These are phyloP conservation scores for Candida jianshihensis DNA, from an alignment of 805 yeast species.

Conservation along the genomic window DNA sequence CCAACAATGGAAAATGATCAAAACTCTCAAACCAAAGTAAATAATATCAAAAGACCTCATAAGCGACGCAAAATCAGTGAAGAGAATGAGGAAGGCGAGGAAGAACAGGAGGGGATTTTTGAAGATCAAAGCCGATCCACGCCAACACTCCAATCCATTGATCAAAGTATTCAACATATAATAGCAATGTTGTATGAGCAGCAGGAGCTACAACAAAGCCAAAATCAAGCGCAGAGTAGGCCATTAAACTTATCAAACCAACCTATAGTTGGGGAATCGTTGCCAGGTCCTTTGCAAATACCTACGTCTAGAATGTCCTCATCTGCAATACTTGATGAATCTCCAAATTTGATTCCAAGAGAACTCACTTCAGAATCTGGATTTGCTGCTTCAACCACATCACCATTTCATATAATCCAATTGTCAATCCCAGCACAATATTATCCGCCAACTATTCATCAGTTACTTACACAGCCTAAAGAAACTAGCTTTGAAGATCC, in stretches of 20 bases:
- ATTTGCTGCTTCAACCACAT: slow-evolving; percentile 23
- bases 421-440: slow-evolving; percentile 11
- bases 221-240: not conserved
- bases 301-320: not conserved
- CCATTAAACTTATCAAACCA: not conserved
- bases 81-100: slow-evolving; percentile 6
- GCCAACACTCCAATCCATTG: too few relatives aligned
- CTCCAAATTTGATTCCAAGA: not conserved
- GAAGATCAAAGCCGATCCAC: too few relatives aligned
- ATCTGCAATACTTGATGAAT: not conserved
- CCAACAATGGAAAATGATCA: not conserved
- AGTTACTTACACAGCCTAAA: slow-evolving; percentile 9
- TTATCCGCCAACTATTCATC: slow-evolving; percentile 12
- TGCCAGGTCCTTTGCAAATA: not conserved
- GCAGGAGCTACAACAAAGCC: not conserved
- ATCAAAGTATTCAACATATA: too few relatives aligned
- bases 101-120: too few relatives aligned
- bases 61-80: slow-evolving; percentile 9
- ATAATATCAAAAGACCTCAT: not conserved
- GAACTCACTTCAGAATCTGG: slow-evolving; percentile 5
- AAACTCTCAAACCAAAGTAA: not conserved
- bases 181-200: not conserved
- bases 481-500: slow-evolving; percentile 4
- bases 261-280: slow-evolving; percentile 1
- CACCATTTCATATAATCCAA: slow-evolving; percentile 20